These are phyloP conservation scores for Cladosporium cucumerinum DNA, from an alignment of 2,329 filamentous ascomycete genomes.

Conservation along the genomic window DNA sequence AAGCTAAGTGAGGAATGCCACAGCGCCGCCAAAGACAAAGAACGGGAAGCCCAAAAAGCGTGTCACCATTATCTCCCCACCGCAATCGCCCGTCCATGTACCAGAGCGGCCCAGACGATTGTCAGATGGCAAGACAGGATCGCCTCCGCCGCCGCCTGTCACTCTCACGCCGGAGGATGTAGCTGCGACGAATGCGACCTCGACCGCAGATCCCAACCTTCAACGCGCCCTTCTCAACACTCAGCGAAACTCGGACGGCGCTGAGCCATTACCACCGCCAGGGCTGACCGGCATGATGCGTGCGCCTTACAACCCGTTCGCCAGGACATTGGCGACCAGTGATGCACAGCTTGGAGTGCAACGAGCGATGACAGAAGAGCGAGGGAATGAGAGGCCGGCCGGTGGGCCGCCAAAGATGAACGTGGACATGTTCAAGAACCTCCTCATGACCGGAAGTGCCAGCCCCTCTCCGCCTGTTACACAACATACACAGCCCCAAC, in stretches of 20 bases:
- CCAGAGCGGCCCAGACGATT: conserved; percentile 13
- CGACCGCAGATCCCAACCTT: conserved; percentile 23
- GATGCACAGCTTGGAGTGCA: conserved; percentile 25
- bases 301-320: conserved; percentile 36
- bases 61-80: conserved; percentile 15
- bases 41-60: conserved; percentile 13
- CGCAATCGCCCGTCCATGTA: conserved; percentile 20
- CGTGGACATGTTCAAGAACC: conserved; percentile 70
- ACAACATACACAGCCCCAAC: conserved; percentile 17
- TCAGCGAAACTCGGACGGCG: conserved; percentile 23
- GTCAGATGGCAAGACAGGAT: conserved; percentile 9
- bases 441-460: conserved; percentile 68
- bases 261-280: conserved; percentile 18
- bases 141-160: conserved; percentile 9
- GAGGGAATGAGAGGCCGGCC: conserved; percentile 13
- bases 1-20: conserved; percentile 24
- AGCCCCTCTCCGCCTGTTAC: conserved; percentile 23
- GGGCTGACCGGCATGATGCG: conserved; percentile 16
- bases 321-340: conserved; percentile 30
- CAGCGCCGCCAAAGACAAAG: conserved; percentile 21
- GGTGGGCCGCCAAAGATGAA: conserved; percentile 51
- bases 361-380: conserved; percentile 4
- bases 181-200: conserved; percentile 22
- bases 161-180: conserved; percentile 12
- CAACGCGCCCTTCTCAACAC: conserved; percentile 25